Evolutionary conservation across 352 stramenopile species (phyloP).

Genomic region (Pythium diclinum): DNA sequence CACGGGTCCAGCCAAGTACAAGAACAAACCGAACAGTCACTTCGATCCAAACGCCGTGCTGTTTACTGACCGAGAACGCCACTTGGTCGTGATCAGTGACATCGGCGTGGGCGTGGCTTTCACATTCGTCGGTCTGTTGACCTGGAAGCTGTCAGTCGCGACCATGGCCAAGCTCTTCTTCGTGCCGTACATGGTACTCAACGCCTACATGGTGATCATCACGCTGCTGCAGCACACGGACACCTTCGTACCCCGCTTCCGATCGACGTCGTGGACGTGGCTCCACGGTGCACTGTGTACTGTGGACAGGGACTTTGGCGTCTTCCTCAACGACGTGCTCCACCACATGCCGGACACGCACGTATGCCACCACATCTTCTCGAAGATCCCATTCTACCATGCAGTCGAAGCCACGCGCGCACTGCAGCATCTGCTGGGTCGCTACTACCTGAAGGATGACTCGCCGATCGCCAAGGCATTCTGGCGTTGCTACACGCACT

Average conservation of each 20-base stretch:
- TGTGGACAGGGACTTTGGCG: slow-evolving; percentile 96
- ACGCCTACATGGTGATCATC: slow-evolving; percentile 96
- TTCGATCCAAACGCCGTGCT: slow-evolving; percentile 95
- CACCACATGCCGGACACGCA: slow-evolving; percentile 98
- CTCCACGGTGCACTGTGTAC: slow-evolving; percentile 95
- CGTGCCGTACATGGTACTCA: slow-evolving; percentile 94
- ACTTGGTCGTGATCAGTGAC: slow-evolving; percentile 93
- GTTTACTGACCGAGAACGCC: slow-evolving; percentile 90
- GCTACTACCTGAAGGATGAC: slow-evolving; percentile 95
- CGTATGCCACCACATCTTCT: slow-evolving; percentile 98
- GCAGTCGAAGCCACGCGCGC: slow-evolving; percentile 93
- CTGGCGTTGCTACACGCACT: slow-evolving; percentile 91
- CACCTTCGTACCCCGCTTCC: slow-evolving; percentile 96
- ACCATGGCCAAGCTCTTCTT: slow-evolving; percentile 94
- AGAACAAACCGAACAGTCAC: slow-evolving; percentile 86
- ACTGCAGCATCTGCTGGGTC: slow-evolving; percentile 91
- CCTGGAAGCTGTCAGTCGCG: slow-evolving; percentile 63
- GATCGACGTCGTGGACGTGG: slow-evolving; percentile 94
- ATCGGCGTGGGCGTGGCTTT: slow-evolving; percentile 83
- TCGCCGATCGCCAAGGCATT: slow-evolving; percentile 87
- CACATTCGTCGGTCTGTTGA: slow-evolving; percentile 45
- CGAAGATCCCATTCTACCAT: slow-evolving; percentile 99
- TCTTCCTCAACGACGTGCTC: slow-evolving; percentile 95
- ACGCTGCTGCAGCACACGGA: slow-evolving; percentile 98
- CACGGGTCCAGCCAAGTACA: slow-evolving; percentile 89